Percentiles rank a stretch among this genome's conserved stretches.
These are phyloP conservation scores for Penicillium expansum DNA, from an alignment of 2,329 filamentous ascomycete genomes.

Conservation along the genomic window DNA sequence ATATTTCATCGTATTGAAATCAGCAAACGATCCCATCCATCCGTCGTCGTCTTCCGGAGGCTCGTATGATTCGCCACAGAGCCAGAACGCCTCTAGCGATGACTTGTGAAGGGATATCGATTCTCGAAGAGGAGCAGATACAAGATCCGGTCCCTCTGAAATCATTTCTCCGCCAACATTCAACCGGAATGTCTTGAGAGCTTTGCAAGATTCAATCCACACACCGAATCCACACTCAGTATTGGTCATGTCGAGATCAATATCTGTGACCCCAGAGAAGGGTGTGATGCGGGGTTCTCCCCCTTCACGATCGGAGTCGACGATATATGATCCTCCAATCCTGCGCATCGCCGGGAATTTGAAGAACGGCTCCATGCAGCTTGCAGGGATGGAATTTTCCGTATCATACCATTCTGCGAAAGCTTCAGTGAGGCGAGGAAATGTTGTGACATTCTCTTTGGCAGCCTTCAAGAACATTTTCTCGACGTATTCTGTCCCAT, in stretches of 20 bases:
- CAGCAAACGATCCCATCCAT: constrained; percentile 1
- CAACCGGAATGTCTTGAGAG: not conserved
- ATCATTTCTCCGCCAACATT: not conserved
- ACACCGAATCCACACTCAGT: not conserved
- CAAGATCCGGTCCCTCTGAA: not conserved
- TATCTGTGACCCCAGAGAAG: not conserved
- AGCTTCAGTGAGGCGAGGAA: not conserved
- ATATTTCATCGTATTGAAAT: not conserved
- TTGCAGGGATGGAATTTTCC: not conserved
- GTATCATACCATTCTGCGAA: not conserved
- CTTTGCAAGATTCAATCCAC: constrained; percentile 2
- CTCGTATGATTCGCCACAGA: not conserved
- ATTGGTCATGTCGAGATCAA: not conserved
- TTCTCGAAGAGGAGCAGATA: not conserved
- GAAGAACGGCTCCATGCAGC: constrained; percentile 3
- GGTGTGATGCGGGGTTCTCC: not conserved
- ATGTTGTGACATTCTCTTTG: not conserved
- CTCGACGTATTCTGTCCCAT: not conserved
- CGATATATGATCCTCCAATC: not conserved
- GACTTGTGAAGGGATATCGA: not conserved
- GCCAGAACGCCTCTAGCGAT: not conserved
- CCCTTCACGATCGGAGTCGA: not conserved
- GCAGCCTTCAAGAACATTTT: not conserved
- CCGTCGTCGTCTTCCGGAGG: not conserved
- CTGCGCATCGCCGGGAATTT: not conserved